Conservation (phyloP, 208 protist species). For the Acanthamoeba castellanii region DNA sequence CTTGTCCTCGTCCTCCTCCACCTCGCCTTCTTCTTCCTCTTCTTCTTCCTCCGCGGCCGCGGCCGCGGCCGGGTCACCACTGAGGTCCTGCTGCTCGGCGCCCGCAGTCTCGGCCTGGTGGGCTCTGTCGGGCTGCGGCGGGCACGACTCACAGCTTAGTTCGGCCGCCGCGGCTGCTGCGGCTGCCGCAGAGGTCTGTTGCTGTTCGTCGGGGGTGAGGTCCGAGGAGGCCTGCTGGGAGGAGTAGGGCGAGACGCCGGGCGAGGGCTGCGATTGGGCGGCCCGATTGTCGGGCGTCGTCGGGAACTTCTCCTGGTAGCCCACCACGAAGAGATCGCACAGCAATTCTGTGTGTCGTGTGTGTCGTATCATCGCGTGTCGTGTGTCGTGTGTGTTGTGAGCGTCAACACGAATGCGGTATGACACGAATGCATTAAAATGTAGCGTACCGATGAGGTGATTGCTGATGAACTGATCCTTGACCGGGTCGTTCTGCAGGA, state of each 20-base stretch:
- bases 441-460: slow-evolving; percentile 11
- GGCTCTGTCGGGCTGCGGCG: no score
- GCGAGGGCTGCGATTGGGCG: background rate
- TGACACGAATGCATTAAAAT: background rate
- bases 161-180: no score
- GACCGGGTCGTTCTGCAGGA: slow-evolving; percentile 56
- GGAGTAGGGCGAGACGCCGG: background rate
- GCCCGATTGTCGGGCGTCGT: background rate
- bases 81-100: background rate
- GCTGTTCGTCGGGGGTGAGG: no score
- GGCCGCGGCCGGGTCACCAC: no score
- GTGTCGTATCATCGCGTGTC: background rate
- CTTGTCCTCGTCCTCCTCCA: background rate
- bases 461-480: slow-evolving; percentile 70
- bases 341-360: slow-evolving; percentile 9
- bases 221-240: no score
- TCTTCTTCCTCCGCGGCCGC: background rate
- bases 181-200: no score
- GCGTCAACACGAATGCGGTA: background rate
- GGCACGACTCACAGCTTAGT: no score
- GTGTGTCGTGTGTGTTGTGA: background rate
- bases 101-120: background rate
- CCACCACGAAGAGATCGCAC: slow-evolving; percentile 66
- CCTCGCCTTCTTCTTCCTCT: background rate
- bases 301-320: slow-evolving; percentile 13